Base-by-base conservation (phyloP, 768 basidiomycete species). In the Collybia mongolica region DNA sequence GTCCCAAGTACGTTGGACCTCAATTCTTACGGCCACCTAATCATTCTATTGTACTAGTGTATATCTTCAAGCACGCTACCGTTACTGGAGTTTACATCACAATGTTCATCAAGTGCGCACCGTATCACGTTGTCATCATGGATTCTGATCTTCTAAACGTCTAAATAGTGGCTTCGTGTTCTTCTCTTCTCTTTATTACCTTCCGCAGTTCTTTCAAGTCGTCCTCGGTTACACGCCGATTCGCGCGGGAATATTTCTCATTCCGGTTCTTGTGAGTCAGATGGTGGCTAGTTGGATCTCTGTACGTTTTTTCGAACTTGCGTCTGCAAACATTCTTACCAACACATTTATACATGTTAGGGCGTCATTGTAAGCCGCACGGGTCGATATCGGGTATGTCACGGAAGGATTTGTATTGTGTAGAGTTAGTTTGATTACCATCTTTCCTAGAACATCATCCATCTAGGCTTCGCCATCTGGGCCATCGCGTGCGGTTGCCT, bases 151-250 rank as follows among this genome's bases (percentile, higher is more conserved):
- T 1, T 23, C 9, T 39, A 51, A 48, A 59, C 28, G 24, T 14
- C 28, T 42, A 17, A 28, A 19, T 50, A 84, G 82, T 43, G 82
- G 81, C 20, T 77, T 83, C 54, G 70, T 83, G 2, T 83, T 82
- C 62, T 83, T 77, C 64, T 84, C 80, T 15, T 76, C 84, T 7
- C 61, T 87, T 11, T 88, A 82, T 63, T 88, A 88, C 58, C 74
- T 90, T 0, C 88, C 90, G 1, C 83, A 86, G 54, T 89, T 81
- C 61, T 86, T 88, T 66, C 88, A 90, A 66, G 80, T 88, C 7
- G 84, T 80, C 3, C 66, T 84, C n/a, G 83, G 82, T 4, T 82
- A 79, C 53, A 77, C 80, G 6, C 83, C 89, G 0, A 80, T 88
- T 38, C 77, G 74, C 8, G 74, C 75, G 6, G 73, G 60, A 29